These are phyloP conservation scores for Wickerhamiella dianesei DNA, from an alignment of 805 yeast genomes.

Conservation along the genomic window DNA sequence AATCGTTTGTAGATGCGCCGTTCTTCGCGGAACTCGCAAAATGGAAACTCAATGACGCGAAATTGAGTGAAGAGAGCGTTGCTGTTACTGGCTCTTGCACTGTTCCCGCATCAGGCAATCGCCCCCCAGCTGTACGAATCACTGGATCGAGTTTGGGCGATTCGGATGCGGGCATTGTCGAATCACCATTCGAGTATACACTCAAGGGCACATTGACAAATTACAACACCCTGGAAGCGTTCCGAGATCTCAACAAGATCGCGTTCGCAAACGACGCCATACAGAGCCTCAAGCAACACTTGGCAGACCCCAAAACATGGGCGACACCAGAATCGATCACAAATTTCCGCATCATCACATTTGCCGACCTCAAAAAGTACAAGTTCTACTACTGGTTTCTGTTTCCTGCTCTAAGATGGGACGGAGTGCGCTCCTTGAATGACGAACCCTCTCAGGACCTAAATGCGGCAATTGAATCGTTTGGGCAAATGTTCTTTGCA, in stretches of 20 bases:
- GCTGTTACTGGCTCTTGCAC: slow-evolving; percentile 30
- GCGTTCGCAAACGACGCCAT: slow-evolving; percentile 37
- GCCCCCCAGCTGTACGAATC: slow-evolving; percentile 26
- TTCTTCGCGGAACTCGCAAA: slow-evolving; percentile 68
- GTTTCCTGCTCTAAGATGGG: slow-evolving; percentile 46
- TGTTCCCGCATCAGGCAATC: slow-evolving; percentile 21
- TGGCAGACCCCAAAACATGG: slow-evolving; percentile 27
- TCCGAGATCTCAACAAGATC: slow-evolving; percentile 54
- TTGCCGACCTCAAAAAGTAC: slow-evolving; percentile 81
- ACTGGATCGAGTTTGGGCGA: slow-evolving; percentile 20
- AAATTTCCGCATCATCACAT: slow-evolving; percentile 44
- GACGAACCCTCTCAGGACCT: background rate
- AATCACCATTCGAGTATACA: slow-evolving; percentile 2
- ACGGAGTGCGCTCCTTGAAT: slow-evolving; percentile 15
- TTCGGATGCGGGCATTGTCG: slow-evolving; percentile 23
- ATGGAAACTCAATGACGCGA: slow-evolving; percentile 58
- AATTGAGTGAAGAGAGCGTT: slow-evolving; percentile 40
- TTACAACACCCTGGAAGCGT: slow-evolving; percentile 76
- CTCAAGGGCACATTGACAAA: slow-evolving; percentile 38
- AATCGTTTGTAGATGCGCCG: slow-evolving; percentile 72
- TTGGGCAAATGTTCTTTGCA: slow-evolving; percentile 5
- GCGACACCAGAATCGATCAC: slow-evolving; percentile 31
- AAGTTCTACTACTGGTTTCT: slow-evolving; percentile 84
- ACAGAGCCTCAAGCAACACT: slow-evolving; percentile 20
- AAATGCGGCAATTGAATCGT: slow-evolving; percentile 2